Evolutionary conservation across 108 stramenopile species (phyloP).

Genomic region (Nitzschia inconspicua): DNA sequence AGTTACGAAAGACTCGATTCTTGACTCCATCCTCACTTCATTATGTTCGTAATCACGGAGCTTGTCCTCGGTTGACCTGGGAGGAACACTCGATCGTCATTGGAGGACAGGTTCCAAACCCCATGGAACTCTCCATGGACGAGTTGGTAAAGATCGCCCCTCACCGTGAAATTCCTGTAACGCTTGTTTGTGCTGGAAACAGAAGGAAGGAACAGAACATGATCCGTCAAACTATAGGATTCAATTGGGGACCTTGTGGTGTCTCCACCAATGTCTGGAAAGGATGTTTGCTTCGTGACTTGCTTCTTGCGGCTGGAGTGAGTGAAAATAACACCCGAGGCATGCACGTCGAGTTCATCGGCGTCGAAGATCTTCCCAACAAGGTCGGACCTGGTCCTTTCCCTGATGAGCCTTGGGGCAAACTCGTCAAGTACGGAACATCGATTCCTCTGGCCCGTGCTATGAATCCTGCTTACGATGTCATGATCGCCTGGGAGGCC

Average conservation of each 20-base stretch:
- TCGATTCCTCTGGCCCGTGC: conserved; percentile 86
- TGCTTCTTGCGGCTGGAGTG: conserved; percentile 82
- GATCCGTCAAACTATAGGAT: conserved; percentile 95
- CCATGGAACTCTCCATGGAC: conserved; percentile 80
- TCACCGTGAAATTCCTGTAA: conserved; percentile 85
- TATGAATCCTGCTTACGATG: conserved; percentile 95
- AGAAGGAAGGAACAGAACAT: conserved; percentile 98
- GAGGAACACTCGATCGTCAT: conserved; percentile 70
- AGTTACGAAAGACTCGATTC: conserved; percentile 66
- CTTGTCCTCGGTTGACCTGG: conserved; percentile 79
- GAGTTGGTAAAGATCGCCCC: conserved; percentile 58
- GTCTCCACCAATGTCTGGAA: conserved; percentile 94
- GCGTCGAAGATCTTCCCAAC: conserved; percentile 91
- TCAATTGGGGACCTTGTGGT: conserved; percentile 96
- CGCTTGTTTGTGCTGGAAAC: conserved; percentile 97
- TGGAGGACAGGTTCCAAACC: conserved; percentile 52
- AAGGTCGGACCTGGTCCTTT: conserved; percentile 91
- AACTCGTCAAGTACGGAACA: conserved; percentile 95
- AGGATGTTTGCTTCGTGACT: conserved; percentile 85
- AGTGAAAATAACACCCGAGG: conserved; percentile 73
- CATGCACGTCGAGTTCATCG: conserved; percentile 88
- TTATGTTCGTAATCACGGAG: conserved; percentile 91
- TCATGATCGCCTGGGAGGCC: conserved; percentile 90
- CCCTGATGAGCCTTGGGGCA: conserved; percentile 84
- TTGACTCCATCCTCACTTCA: conserved; percentile 82